A percentile compares a stretch with the other conserved stretches of the same genome.
These are phyloP conservation scores for Agapanthus africanus DNA, from an alignment of 106 monocot genomes.

Conservation along the genomic window DNA sequence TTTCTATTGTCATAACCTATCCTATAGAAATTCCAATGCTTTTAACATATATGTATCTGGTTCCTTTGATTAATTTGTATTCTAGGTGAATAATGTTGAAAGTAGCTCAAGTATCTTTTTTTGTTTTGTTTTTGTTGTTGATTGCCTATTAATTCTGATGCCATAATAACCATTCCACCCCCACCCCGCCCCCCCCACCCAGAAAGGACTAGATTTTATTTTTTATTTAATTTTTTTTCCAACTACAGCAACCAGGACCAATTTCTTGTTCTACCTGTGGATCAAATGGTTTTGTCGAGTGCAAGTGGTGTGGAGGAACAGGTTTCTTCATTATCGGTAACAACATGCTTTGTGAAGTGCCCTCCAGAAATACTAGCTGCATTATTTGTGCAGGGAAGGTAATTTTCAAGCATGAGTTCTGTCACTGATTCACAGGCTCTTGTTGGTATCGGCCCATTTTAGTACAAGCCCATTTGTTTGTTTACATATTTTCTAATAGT, in stretches of 20 bases:
- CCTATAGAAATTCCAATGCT: too few relatives aligned
- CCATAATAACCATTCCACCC: too few relatives aligned
- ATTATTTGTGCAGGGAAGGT: constrained; percentile 82
- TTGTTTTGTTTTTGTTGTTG: too few relatives aligned
- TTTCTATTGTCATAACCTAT: too few relatives aligned
- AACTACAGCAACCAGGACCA: constrained; percentile 77
- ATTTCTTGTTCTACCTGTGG: constrained; percentile 72
- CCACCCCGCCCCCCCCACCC: too few relatives aligned
- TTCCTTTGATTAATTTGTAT: too few relatives aligned
- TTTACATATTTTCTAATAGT: neutral
- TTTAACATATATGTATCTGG: too few relatives aligned
- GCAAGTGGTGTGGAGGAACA: constrained; percentile 90
- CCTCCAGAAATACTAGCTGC: constrained; percentile 84
- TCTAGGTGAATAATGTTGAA: too few relatives aligned
- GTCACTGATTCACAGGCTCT: neutral
- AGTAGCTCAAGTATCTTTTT: too few relatives aligned
- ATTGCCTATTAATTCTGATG: too few relatives aligned
- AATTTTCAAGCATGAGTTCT: constrained; percentile 2
- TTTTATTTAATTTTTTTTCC: neutral
- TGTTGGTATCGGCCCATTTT: neutral
- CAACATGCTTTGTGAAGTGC: constrained; percentile 88
- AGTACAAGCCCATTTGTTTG: neutral
- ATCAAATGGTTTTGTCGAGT: constrained; percentile 67
- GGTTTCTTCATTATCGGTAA: constrained; percentile 93
- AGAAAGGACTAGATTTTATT: too few relatives aligned